Conservation (phyloP, 2,329 filamentous ascomycete genomes). For the Colletotrichum sp. region DNA sequence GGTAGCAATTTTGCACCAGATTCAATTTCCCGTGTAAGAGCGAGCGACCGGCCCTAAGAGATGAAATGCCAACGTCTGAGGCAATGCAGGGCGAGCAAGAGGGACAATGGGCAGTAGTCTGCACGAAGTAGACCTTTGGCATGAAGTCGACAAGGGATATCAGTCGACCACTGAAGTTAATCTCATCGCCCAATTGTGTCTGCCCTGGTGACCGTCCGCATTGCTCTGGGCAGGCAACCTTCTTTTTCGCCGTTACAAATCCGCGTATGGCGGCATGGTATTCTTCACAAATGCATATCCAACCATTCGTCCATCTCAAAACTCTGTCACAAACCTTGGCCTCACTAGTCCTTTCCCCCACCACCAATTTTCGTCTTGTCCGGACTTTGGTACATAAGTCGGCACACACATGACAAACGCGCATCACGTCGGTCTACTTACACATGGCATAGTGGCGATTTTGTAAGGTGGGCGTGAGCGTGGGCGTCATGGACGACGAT, state of each 20-base stretch:
- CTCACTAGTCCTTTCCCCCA: background rate
- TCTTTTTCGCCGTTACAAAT: background rate
- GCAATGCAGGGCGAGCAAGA: background rate
- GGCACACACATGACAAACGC: background rate
- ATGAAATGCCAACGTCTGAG: background rate
- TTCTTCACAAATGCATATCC: conserved; percentile 18
- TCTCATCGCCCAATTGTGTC: background rate
- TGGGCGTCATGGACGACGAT: background rate
- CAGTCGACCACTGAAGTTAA: background rate
- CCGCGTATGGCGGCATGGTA: background rate
- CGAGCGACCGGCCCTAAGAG: background rate
- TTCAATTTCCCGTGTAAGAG: background rate
- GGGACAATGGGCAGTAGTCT: background rate
- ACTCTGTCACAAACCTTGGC: background rate
- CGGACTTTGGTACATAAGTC: background rate
- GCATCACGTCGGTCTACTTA: background rate
- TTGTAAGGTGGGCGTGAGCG: background rate
- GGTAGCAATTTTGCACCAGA: background rate
- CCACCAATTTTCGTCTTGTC: background rate
- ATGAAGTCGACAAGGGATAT: background rate
- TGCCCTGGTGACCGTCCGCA: background rate
- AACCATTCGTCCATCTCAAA: conserved; percentile 1
- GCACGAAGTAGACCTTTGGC: background rate
- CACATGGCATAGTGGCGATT: background rate
- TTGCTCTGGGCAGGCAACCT: background rate